Base-by-base conservation (phyloP, 805 yeast genomes). In the Monosporozyma yasuniensis region DNA sequence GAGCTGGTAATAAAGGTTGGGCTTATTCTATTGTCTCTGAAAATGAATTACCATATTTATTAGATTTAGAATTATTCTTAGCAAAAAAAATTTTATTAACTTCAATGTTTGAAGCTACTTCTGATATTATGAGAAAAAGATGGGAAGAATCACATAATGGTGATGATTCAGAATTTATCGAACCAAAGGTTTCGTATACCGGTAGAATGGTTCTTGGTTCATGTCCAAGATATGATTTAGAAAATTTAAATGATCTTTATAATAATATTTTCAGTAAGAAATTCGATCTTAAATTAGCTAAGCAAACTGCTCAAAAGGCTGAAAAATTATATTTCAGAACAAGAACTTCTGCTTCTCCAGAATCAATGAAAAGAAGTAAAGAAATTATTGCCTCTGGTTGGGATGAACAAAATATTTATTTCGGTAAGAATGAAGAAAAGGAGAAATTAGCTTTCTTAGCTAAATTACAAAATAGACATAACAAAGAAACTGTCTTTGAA, bases 1-100 rank as follows among this genome's bases (percentile, higher is more conserved):
- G 99, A 77, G 99, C 99, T 8, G 99, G 99, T 65, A 84, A 88
- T 65, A 81, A 78, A 58, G 99, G 99, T 63, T 89, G 97, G 95
- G 99, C 99, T 0, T 93, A 87, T 65, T 84, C 96, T 2, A 79
- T 93, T 52, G 84, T 90, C 7, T 76, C 81, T 51, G 96, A 89
- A 55, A 75, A 79, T 49, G 99, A 93, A 65, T 69, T 91, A 50
- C 96, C 99, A 10, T 93, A 91, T 59, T 68, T 93, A 47, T 73
- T 91, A 46, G 99, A 93, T 67, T 73, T 93, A 59, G 98, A 93
- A 64, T 66, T 93, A 43, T 91, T 93, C 61, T 71, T 93, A 58
- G 97, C 96, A 6, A 79, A 84, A 60, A 88, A 89, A 63, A 75
- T 93, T 28, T 67, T 84, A 45, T 65, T 87, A 21, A 80, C 93